phyloP scores from a whole-genome alignment of 2,329 filamentous ascomycete genomes.

The Epichloe uncinata region DNA sequence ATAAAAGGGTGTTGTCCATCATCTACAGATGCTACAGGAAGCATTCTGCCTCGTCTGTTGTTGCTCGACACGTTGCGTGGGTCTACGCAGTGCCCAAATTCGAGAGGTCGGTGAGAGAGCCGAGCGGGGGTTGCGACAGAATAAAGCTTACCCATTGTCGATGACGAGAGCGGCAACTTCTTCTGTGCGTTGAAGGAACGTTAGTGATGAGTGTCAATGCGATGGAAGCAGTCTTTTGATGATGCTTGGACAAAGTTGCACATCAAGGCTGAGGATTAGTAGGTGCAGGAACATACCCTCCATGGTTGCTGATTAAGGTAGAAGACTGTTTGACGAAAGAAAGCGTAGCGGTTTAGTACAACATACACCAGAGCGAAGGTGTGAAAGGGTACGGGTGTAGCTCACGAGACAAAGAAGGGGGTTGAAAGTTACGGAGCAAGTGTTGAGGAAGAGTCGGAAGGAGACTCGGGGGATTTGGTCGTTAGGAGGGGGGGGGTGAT shows the following conservation, averaged over 20 bases:
- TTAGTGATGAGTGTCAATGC: conserved; percentile 25
- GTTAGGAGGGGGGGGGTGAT: conserved; percentile 11
- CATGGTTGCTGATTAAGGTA: conserved; percentile 38
- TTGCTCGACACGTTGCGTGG: conserved; percentile 1
- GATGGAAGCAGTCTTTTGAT: neutral
- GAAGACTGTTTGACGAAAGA: conserved; percentile 15
- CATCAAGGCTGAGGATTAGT: neutral
- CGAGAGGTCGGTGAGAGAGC: conserved; percentile 23
- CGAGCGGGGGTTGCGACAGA: conserved; percentile 12
- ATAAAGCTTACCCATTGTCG: conserved; percentile 96
- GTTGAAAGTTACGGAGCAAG: conserved; percentile 5
- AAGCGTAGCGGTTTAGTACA: conserved; percentile 6
- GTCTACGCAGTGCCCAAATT: conserved; percentile 4
- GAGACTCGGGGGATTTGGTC: conserved; percentile 9
- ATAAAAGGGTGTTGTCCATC: neutral
- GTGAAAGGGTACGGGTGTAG: conserved; percentile 5
- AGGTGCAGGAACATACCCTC: conserved; percentile 31
- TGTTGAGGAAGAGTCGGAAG: conserved; percentile 10
- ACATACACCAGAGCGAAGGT: neutral
- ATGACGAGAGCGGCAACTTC: conserved; percentile 99
- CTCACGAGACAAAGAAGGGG: conserved; percentile 10
- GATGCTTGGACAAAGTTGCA: conserved; percentile 1
- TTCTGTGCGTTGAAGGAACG: conserved; percentile 49
- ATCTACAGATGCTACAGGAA: neutral
- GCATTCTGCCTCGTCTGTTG: neutral